These are phyloP conservation scores for Tuber calosporum DNA, from an alignment of 495 filamentous ascomycete species.

Conservation along the genomic window DNA sequence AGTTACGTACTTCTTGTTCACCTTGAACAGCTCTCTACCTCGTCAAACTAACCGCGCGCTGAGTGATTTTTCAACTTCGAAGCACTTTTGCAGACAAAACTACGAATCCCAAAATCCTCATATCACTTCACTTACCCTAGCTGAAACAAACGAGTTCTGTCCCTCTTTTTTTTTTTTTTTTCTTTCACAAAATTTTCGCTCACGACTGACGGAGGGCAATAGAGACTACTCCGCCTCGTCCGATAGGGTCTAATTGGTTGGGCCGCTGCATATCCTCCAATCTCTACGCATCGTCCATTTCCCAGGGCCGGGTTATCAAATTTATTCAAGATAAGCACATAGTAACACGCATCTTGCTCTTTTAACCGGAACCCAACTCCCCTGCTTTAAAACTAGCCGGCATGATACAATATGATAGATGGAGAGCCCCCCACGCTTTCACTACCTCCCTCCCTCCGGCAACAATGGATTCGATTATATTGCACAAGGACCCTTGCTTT, in stretches of 20 bases:
- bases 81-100: neutral
- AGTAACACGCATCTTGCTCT: neutral
- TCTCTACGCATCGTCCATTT: neutral
- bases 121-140: neutral
- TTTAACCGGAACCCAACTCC: neutral
- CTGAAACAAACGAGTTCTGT: neutral
- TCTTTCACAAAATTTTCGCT: neutral
- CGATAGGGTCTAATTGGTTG: neutral
- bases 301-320: neutral
- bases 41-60: neutral
- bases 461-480: neutral
- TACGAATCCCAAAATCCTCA: neutral
- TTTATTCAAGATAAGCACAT: too few species aligned
- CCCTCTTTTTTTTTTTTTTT: neutral
- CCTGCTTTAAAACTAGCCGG: slow-evolving; percentile 5
- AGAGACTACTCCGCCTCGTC: neutral
- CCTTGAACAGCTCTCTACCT: neutral
- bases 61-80: neutral
- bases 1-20: neutral
- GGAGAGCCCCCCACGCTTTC: neutral
- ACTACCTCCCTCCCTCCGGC: neutral
- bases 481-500: neutral
- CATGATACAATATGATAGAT: neutral
- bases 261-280: neutral
- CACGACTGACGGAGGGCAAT: neutral